phyloP scores from a whole-genome alignment of 306 rosid species.

The Benincasa hispida region DNA sequence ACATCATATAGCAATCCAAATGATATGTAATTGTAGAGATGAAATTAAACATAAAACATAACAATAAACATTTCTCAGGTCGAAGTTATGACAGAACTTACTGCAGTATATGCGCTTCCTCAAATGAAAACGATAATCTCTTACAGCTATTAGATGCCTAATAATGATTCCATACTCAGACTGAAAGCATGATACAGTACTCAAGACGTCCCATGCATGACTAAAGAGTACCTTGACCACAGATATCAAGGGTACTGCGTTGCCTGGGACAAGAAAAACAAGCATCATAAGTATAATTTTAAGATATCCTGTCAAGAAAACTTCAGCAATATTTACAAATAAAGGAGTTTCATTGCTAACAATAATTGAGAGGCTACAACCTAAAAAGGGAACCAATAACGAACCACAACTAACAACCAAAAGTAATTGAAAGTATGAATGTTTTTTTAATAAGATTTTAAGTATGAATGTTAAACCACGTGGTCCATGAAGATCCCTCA shows the following conservation, averaged over 20 bases:
- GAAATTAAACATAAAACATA: constrained; percentile 7
- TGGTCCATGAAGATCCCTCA: not conserved
- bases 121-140: constrained; percentile 73
- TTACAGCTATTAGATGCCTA: constrained; percentile 56
- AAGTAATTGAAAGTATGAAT: not conserved
- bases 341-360: not conserved
- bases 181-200: constrained; percentile 65
- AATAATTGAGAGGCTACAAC: not conserved
- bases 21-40: not conserved
- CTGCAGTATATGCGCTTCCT: constrained; percentile 63
- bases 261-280: constrained; percentile 33
- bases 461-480: not conserved
- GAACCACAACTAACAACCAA: not conserved
- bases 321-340: not conserved
- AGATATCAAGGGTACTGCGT: constrained; percentile 37
- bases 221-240: constrained; percentile 59
- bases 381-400: not conserved
- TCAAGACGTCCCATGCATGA: constrained; percentile 70
- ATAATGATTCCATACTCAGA: constrained; percentile 72
- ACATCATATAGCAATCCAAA: constrained; percentile 11
- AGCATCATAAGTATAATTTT: not conserved
- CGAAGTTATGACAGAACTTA: constrained; percentile 26
- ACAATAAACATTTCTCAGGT: constrained; percentile 2
- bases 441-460: no score
- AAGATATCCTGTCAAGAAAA: not conserved